A percentile compares a stretch with the other conserved stretches of the same genome.
These are phyloP conservation scores for Diplodia intermedia DNA, from an alignment of 2,329 filamentous ascomycete species.

Conservation along the genomic window DNA sequence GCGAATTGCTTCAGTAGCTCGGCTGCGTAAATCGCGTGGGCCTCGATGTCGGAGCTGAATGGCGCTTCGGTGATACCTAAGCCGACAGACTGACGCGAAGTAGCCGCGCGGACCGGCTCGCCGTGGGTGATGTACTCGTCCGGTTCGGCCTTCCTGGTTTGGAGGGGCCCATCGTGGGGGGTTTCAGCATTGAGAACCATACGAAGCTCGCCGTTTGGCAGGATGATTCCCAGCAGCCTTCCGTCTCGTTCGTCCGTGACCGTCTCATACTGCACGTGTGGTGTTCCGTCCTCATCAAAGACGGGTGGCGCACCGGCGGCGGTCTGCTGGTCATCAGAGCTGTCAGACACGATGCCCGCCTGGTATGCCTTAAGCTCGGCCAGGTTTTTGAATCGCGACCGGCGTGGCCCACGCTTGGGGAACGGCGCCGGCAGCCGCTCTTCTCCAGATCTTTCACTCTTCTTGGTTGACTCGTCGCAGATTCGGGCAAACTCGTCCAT, in stretches of 20 bases:
- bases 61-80: too few species aligned
- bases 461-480: not conserved
- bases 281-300: not conserved
- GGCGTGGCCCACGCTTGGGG: not conserved
- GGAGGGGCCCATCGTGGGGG: not conserved
- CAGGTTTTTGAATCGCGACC: too few species aligned
- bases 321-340: too few species aligned
- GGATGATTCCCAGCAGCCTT: not conserved
- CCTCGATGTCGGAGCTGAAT: too few species aligned
- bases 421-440: not conserved
- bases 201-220: not conserved
- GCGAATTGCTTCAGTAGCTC: not conserved
- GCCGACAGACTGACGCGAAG: too few species aligned
- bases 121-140: too few species aligned
- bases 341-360: too few species aligned
- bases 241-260: not conserved
- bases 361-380: too few species aligned
- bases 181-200: not conserved
- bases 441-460: too few species aligned
- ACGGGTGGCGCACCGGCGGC: too few species aligned
- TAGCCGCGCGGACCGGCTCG: too few species aligned
- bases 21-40: not conserved
- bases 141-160: not conserved
- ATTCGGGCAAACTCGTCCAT: too few species aligned
- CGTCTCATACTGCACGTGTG: not conserved